Percentiles rank a stretch among this genome's conserved stretches.
phyloP scores from a whole-genome alignment of 768 basidiomycete genomes.

The Tylopilus subfusipes region DNA sequence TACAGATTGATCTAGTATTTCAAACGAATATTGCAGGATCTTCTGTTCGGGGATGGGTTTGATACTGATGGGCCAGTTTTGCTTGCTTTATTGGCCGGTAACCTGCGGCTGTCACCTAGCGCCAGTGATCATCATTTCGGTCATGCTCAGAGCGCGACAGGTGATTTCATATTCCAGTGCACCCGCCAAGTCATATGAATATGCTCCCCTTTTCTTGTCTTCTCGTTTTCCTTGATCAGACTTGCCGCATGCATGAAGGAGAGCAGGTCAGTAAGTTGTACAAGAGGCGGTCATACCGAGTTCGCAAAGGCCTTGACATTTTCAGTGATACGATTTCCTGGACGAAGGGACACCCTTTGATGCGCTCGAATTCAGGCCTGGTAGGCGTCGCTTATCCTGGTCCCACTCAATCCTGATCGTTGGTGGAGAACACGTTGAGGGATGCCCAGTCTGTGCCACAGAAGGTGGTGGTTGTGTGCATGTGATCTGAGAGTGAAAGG shows the following conservation, averaged over 20 bases:
- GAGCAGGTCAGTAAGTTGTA: no score
- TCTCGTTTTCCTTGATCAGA: neutral
- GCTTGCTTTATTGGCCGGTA: neutral
- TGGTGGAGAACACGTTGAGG: no score
- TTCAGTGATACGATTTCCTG: no score
- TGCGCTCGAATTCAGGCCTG: no score
- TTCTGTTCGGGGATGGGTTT: neutral
- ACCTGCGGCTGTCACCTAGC: neutral
- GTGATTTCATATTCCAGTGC: neutral
- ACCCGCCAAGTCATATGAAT: neutral
- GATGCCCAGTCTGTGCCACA: no score
- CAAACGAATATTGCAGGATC: neutral
- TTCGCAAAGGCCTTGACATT: no score
- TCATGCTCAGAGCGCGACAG: neutral
- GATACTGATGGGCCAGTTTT: neutral
- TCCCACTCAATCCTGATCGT: no score
- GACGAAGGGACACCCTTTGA: neutral
- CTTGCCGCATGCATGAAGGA: neutral
- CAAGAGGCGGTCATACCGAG: no score
- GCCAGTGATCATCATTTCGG: neutral
- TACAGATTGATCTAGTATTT: neutral
- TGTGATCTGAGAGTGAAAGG: no score
- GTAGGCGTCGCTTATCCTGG: no score
- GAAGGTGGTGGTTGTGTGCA: no score
- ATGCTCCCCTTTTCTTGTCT: neutral